phyloP scores from a whole-genome alignment of 2,329 filamentous ascomycete species.

The Dactylellina sp. region DNA sequence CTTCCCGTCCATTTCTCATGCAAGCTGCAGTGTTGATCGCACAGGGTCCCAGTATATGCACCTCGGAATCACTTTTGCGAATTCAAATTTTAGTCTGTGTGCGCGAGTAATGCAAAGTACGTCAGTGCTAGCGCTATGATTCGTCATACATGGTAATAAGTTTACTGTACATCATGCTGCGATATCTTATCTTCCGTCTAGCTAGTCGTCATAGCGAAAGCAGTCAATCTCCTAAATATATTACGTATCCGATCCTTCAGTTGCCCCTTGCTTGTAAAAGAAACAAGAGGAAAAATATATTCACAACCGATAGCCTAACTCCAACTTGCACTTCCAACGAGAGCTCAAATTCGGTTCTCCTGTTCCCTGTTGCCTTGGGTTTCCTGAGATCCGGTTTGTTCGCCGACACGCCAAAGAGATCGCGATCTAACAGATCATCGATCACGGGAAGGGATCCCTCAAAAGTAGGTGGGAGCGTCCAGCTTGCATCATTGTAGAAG shows the following conservation, averaged over 20 bases:
- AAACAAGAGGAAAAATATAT: background rate
- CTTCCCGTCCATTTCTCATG: background rate
- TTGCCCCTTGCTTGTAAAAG: too few relatives aligned
- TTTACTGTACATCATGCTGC: too few relatives aligned
- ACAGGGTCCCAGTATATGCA: background rate
- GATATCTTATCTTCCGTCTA: too few relatives aligned
- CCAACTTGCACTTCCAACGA: constrained; percentile 38
- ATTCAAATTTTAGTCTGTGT: too few relatives aligned
- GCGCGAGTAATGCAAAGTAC: too few relatives aligned
- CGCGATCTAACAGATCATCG: constrained; percentile 60
- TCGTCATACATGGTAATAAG: too few relatives aligned
- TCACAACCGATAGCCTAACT: constrained; percentile 4
- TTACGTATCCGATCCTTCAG: too few relatives aligned
- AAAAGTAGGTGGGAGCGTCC: constrained; percentile 63
- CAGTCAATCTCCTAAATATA: too few relatives aligned
- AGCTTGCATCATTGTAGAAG: constrained; percentile 64
- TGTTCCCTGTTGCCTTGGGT: constrained; percentile 63
- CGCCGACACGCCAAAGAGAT: constrained; percentile 64
- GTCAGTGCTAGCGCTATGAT: too few relatives aligned
- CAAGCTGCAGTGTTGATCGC: constrained; percentile 1
- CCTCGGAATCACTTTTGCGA: too few relatives aligned
- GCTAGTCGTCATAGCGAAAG: too few relatives aligned
- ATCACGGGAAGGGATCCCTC: constrained; percentile 64
- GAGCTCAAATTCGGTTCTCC: constrained; percentile 21
- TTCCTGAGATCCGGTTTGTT: constrained; percentile 64